phyloP scores from a whole-genome alignment of 106 monocot species.

The Xerophyta viscosa region DNA sequence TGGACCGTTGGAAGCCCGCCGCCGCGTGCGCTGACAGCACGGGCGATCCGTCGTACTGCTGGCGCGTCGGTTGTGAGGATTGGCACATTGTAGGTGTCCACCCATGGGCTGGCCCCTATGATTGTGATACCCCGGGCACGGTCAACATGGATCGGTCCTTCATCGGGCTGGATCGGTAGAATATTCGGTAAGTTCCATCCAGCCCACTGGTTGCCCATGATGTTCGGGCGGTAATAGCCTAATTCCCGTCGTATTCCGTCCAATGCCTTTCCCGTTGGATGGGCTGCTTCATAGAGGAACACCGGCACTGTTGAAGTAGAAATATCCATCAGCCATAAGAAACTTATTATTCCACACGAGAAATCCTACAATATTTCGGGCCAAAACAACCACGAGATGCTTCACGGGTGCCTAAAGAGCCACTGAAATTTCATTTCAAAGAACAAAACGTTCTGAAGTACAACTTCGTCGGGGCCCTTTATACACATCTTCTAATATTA shows the following conservation, averaged over 20 bases:
- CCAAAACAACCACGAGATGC: background rate
- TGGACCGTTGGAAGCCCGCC: constrained; percentile 31
- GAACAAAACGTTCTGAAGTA: no score
- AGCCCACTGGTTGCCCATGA: constrained; percentile 25
- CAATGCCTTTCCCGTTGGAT: constrained; percentile 16
- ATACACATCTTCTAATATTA: no score
- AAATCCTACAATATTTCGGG: background rate
- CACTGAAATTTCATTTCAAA: no score
- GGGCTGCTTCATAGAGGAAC: constrained; percentile 28
- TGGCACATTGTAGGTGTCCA: constrained; percentile 48
- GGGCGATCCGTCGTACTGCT: constrained; percentile 12
- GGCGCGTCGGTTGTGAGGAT: constrained; percentile 14
- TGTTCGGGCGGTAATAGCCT: constrained; percentile 39
- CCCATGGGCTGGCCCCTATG: constrained; percentile 38
- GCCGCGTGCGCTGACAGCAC: constrained; percentile 15
- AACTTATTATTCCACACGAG: background rate
- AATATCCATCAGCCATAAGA: background rate
- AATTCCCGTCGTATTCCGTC: constrained; percentile 25
- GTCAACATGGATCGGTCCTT: constrained; percentile 25
- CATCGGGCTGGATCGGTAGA: constrained; percentile 18
- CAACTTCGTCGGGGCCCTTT: no score
- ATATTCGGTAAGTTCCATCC: constrained; percentile 28
- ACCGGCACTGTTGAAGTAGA: constrained; percentile 17
- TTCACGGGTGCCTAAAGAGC: no score
- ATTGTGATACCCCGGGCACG: constrained; percentile 24